Percentiles rank a stretch among this genome's conserved stretches.
phyloP scores from a whole-genome alignment of 192 early-diverging fungal genomes.

The Jimgerdemannia flammicorona region DNA sequence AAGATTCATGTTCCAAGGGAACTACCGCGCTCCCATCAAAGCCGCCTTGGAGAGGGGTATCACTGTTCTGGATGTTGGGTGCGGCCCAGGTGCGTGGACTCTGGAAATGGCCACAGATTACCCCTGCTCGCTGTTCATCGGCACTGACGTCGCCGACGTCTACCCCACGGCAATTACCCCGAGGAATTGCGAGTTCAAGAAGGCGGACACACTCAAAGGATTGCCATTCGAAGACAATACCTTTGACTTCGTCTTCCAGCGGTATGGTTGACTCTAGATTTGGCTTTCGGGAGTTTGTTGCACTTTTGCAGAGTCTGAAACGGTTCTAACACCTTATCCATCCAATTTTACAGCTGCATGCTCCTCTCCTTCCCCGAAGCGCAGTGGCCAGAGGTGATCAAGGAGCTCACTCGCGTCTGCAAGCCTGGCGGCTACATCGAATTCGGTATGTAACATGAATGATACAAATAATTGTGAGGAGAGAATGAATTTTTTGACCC shows the following conservation, averaged over 20 bases:
- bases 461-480: no score
- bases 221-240: constrained; percentile 37
- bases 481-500: no score
- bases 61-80: constrained; percentile 21
- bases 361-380: not conserved
- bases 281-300: no score
- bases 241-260: constrained; percentile 44
- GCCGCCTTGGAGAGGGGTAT: not conserved
- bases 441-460: constrained; percentile 2
- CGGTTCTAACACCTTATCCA: not conserved
- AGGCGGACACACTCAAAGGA: constrained; percentile 27
- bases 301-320: not conserved
- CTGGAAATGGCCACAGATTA: constrained; percentile 44
- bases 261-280: not conserved
- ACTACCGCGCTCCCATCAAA: not conserved
- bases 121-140: constrained; percentile 41
- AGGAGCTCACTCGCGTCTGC: constrained; percentile 7
- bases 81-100: constrained; percentile 25
- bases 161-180: constrained; percentile 6
- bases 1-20: not conserved
- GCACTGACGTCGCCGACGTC: constrained; percentile 30
- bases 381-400: constrained; percentile 12
- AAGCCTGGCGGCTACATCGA: constrained; percentile 25
- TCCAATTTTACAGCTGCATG: not conserved
- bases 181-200: constrained; percentile 34